These are phyloP conservation scores for Giardia duodenalis DNA, from an alignment of 208 protist genomes.

Conservation along the genomic window DNA sequence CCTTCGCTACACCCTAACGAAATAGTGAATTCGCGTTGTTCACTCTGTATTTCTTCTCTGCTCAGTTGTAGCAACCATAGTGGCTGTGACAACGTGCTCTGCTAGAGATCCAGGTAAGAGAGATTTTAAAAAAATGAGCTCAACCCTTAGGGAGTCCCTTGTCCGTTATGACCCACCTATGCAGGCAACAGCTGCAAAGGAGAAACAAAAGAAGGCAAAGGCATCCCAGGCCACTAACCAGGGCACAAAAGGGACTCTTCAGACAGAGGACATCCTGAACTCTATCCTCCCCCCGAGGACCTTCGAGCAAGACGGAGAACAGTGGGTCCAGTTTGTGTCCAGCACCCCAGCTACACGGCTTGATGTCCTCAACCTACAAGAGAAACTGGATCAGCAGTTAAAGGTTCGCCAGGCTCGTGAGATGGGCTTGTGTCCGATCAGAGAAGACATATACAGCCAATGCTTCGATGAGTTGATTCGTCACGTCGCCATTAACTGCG, in stretches of 20 bases:
- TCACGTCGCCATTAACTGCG: conserved; percentile 85
- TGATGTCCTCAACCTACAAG: conserved; percentile 63
- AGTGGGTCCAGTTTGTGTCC: conserved; percentile 63
- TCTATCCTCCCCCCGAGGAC: conserved; percentile 56
- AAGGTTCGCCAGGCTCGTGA: conserved; percentile 69
- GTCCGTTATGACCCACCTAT: conserved; percentile 20
- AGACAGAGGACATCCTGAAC: conserved; percentile 62
- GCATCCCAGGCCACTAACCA: neutral
- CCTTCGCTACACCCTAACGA: neutral
- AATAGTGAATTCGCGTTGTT: too few relatives aligned
- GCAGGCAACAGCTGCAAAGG: neutral
- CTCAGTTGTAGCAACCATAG: too few relatives aligned
- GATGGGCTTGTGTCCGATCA: conserved; percentile 77
- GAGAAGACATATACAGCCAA: conserved; percentile 81
- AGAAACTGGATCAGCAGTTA: conserved; percentile 65
- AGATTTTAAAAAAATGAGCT: neutral
- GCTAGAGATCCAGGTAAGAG: too few relatives aligned
- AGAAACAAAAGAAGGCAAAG: neutral
- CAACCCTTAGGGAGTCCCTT: conserved; percentile 7
- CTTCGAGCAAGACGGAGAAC: conserved; percentile 49
- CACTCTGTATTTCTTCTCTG: too few relatives aligned
- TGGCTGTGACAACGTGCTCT: too few relatives aligned
- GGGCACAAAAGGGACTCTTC: neutral
- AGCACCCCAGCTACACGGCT: conserved; percentile 60
- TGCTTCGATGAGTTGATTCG: conserved; percentile 86